A percentile compares a stretch with the other conserved stretches of the same genome.
Conservation (phyloP, 2,329 filamentous ascomycete genomes). For the Cladophialophora exuberans region DNA sequence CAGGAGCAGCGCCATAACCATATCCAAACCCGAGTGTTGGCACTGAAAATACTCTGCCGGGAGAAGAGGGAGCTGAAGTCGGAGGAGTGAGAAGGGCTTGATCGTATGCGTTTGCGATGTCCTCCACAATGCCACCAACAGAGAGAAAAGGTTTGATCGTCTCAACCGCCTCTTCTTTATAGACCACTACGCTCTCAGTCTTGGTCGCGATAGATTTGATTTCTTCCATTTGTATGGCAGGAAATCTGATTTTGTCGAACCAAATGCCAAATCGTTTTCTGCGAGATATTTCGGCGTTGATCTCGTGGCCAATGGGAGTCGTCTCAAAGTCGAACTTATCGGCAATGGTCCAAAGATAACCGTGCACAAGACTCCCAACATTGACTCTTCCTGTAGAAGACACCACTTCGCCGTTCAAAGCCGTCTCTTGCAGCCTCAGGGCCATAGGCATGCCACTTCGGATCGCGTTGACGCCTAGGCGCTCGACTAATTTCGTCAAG, state of each 20-base stretch:
- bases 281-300: conserved; percentile 75
- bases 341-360: conserved; percentile 81
- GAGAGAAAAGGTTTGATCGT: conserved; percentile 76
- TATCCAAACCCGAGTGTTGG: conserved; percentile 60
- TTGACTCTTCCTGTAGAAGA: conserved; percentile 71
- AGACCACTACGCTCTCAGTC: conserved; percentile 44
- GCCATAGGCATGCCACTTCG: conserved; percentile 85
- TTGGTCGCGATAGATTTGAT: conserved; percentile 55
- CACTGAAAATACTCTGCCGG: conserved; percentile 65
- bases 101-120: conserved; percentile 73
- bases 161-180: conserved; percentile 59
- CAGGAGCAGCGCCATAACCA: conserved; percentile 44
- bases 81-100: conserved; percentile 65
- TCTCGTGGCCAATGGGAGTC: conserved; percentile 68
- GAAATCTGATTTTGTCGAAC: conserved; percentile 74
- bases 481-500: conserved; percentile 71
- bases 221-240: conserved; percentile 65
- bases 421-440: conserved; percentile 83
- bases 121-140: conserved; percentile 70
- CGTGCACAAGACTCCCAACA: conserved; percentile 81
- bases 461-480: conserved; percentile 79
- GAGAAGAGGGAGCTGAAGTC: conserved; percentile 70
- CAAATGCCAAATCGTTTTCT: conserved; percentile 76
- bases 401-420: conserved; percentile 54
- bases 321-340: conserved; percentile 77